These are phyloP conservation scores for Cairneyella variabilis DNA, from an alignment of 495 filamentous ascomycete genomes.

Conservation along the genomic window DNA sequence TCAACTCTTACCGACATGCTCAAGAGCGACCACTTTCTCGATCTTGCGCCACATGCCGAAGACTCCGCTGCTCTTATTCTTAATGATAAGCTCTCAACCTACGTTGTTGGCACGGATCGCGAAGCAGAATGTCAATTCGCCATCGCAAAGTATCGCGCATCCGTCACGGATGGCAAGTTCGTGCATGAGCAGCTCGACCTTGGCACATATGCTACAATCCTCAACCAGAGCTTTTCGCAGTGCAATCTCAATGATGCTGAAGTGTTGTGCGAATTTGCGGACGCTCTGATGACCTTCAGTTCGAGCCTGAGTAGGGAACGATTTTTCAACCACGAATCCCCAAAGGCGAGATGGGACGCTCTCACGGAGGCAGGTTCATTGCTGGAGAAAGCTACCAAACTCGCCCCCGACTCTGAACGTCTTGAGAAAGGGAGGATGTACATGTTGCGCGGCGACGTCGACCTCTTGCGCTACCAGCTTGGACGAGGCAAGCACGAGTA, in stretches of 20 bases:
- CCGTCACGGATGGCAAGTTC: no score
- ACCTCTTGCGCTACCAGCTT: conserved; percentile 48
- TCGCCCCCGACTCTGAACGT: conserved; percentile 46
- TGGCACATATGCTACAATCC: neutral
- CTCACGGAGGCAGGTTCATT: conserved; percentile 43
- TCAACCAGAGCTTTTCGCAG: conserved; percentile 33
- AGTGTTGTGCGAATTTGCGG: conserved; percentile 3
- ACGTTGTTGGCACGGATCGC: no score
- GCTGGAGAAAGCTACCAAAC: conserved; percentile 50
- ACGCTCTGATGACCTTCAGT: conserved; percentile 8
- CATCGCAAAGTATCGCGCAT: no score
- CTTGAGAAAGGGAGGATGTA: conserved; percentile 58
- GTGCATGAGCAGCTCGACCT: no score
- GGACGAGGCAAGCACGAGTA: conserved; percentile 39
- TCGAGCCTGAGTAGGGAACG: conserved; percentile 23
- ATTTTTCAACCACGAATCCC: conserved; percentile 13
- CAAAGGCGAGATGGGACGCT: conserved; percentile 42
- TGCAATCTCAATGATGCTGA: conserved; percentile 23
- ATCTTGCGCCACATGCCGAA: conserved; percentile 7
- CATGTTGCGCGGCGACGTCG: conserved; percentile 57
- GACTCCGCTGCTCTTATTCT: conserved; percentile 9
- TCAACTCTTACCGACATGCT: conserved; percentile 45
- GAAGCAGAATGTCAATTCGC: no score
- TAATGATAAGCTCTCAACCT: no score
- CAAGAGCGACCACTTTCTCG: conserved; percentile 48